These are phyloP conservation scores for Lentinula boryana DNA, from an alignment of 768 basidiomycete genomes.

Conservation along the genomic window DNA sequence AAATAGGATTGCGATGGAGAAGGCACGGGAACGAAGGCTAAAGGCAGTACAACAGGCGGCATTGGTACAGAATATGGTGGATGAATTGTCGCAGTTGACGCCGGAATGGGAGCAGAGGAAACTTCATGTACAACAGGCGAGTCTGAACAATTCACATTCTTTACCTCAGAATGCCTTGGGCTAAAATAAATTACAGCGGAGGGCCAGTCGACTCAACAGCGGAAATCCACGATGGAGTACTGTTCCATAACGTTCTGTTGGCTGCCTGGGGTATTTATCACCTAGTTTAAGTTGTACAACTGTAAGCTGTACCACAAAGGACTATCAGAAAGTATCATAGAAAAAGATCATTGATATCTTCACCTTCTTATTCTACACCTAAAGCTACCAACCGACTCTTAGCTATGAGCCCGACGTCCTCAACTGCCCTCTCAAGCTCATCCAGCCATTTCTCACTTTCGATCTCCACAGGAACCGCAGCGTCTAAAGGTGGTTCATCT, in stretches of 20 bases:
- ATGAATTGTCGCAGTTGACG: constrained; percentile 42
- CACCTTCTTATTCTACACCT: constrained; percentile 26
- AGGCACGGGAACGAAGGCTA: constrained; percentile 32
- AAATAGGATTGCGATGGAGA: constrained; percentile 25
- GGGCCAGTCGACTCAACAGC: background rate
- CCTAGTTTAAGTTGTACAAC: background rate
- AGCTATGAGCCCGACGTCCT: constrained; percentile 72
- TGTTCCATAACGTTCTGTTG: background rate
- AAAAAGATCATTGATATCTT: background rate
- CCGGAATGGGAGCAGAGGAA: constrained; percentile 60
- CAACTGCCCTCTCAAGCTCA: constrained; percentile 70
- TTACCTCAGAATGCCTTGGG: background rate
- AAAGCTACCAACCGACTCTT: constrained; percentile 54
- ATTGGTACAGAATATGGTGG: constrained; percentile 48
- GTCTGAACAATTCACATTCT: constrained; percentile 8
- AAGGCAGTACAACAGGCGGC: constrained; percentile 31
- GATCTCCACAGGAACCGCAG: constrained; percentile 29
- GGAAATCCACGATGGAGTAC: background rate
- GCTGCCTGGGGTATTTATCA: background rate
- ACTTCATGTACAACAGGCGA: constrained; percentile 45
- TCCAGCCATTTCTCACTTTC: constrained; percentile 46
- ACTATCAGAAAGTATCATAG: background rate
- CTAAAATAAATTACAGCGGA: background rate
- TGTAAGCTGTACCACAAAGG: background rate
- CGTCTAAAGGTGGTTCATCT: constrained; percentile 30